Evolutionary conservation across 257 asterid species (phyloP).

Genomic region (Craterostigma plantagineum): DNA sequence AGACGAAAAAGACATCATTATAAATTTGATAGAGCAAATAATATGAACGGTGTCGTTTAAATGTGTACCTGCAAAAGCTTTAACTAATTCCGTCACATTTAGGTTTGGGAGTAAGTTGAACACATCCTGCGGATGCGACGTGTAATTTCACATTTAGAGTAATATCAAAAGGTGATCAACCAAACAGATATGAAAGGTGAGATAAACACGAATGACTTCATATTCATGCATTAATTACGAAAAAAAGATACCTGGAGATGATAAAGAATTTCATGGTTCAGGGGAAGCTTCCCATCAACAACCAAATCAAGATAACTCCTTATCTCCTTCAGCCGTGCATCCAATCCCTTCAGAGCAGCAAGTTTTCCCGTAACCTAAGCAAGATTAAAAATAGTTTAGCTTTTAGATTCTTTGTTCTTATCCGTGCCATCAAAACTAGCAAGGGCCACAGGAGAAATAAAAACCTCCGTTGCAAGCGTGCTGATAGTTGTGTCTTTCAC

Average conservation of each 20-base stretch:
- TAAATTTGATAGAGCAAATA: too few species aligned
- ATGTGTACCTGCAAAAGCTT: slow-evolving; percentile 65
- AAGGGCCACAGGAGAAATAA: background rate
- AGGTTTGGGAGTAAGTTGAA: slow-evolving; percentile 83
- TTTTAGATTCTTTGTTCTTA: too few species aligned
- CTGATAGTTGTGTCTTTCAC: slow-evolving; percentile 89
- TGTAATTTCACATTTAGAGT: too few species aligned
- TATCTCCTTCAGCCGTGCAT: slow-evolving; percentile 77
- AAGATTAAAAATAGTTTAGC: too few species aligned
- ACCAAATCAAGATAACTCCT: slow-evolving; percentile 69
- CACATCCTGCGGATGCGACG: slow-evolving; percentile 51
- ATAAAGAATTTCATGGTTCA: slow-evolving; percentile 47
- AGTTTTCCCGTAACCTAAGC: slow-evolving; percentile 81
- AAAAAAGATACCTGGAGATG: slow-evolving; percentile 63
- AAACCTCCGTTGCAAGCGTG: slow-evolving; percentile 92
- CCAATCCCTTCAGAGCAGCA: slow-evolving; percentile 84
- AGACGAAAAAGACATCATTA: background rate
- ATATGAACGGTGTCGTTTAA: too few species aligned
- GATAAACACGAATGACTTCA: too few species aligned
- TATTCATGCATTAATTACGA: too few species aligned
- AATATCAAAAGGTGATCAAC: too few species aligned
- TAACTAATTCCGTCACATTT: slow-evolving; percentile 57
- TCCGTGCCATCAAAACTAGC: too few species aligned
- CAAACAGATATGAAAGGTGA: too few species aligned
- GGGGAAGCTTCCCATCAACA: slow-evolving; percentile 71